Conservation (phyloP, 2,329 filamentous ascomycete genomes). For the Exophiala aquamarina region DNA sequence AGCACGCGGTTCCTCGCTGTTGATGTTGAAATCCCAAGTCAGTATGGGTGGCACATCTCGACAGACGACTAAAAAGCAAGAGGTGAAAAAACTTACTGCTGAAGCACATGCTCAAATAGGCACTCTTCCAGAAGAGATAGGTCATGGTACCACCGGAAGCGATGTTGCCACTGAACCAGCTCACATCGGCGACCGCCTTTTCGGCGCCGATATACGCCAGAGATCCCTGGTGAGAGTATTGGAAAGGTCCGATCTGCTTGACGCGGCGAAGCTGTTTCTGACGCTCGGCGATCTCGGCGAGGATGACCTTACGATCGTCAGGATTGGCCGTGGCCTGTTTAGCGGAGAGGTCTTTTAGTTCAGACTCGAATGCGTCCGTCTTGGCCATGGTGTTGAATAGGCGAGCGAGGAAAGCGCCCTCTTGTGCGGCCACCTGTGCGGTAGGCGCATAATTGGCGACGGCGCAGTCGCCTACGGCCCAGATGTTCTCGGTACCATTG, state of each 20-base stretch:
- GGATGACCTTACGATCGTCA: constrained; percentile 56
- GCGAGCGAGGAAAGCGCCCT: constrained; percentile 89
- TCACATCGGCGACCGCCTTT: constrained; percentile 94
- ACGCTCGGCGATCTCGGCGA: constrained; percentile 76
- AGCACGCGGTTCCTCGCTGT: constrained; percentile 89
- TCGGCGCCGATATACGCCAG: constrained; percentile 98
- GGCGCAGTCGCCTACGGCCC: constrained; percentile 96
- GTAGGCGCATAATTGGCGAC: constrained; percentile 97
- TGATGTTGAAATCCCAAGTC: constrained; percentile 8
- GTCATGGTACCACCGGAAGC: constrained; percentile 91
- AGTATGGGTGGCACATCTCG: too few relatives aligned
- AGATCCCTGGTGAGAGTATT: constrained; percentile 96
- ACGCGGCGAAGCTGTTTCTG: constrained; percentile 85
- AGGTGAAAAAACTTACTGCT: constrained; percentile 72
- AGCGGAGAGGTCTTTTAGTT: constrained; percentile 68
- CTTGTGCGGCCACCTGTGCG: constrained; percentile 92
- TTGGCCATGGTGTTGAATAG: constrained; percentile 99
- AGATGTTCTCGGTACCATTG: constrained; percentile 94
- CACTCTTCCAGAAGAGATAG: constrained; percentile 97
- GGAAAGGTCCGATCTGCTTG: constrained; percentile 95
- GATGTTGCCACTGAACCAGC: constrained; percentile 95
- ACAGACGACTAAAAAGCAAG: too few relatives aligned
- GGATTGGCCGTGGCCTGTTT: constrained; percentile 68
- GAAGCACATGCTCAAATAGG: constrained; percentile 99
- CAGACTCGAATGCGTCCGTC: constrained; percentile 76